Base-by-base conservation (phyloP, 2,329 filamentous ascomycete genomes). In the Triangularia setosa region DNA sequence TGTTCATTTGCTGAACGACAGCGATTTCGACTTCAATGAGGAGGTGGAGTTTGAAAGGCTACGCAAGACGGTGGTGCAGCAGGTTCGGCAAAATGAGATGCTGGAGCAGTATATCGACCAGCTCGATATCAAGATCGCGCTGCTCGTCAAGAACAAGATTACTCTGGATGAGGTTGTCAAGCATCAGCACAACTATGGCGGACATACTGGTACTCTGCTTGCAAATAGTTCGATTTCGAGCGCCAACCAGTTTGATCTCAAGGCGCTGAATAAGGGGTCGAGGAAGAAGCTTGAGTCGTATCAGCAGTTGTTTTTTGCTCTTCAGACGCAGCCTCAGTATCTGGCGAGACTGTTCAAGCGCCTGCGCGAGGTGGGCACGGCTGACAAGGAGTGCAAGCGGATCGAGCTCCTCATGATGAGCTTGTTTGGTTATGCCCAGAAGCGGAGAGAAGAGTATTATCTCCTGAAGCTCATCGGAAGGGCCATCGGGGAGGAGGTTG, bases 81-180 rank as follows among this genome's bases (percentile, higher is more conserved):
- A 98, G 74, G 95, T 99, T 9, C 90, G 94, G 57, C 93, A 97
- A 72, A 99, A 99, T 73, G 95, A 99, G 78, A 89, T 96, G 81
- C 87, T 96, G 44, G 95, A 99, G 78, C 93, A 97, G 75, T 99
- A 99, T 74, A 97, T 99, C 70, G 93, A 97, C 72, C 95, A 99
- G 75, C 85, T 99, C 35, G 96, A 99, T 74, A 97, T 99, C 82
- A 99, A 99, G 80, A 99, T 99, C 75, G 95, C 95, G 1, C 85
- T 99, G 2, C 84, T 99, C 18, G 95, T 99, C 72, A 98, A 98
- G 84, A 99, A 99, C 85, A 99, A 99, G 78, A 99, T 99, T 73
- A 98, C 95, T 0, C 84, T 99, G 3, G 95, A 99, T 73, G 96
- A 99, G 78, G 95, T 99, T 27, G 91, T 99, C 62, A 92, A 93